Base-by-base conservation (phyloP, 2,329 filamentous ascomycete genomes). In the Epichloe uncinata region DNA sequence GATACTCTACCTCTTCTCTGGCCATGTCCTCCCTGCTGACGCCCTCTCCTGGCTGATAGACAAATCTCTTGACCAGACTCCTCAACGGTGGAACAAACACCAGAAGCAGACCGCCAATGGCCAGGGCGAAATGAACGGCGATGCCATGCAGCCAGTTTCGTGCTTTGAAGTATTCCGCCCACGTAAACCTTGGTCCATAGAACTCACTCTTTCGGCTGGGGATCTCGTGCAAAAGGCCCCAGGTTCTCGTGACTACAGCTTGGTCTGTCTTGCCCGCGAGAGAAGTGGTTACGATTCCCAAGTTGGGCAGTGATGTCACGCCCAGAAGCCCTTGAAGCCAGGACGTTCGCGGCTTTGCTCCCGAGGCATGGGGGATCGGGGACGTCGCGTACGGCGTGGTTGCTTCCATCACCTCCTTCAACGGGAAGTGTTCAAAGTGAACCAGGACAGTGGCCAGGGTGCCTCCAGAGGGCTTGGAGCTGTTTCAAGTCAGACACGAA, bases 361-460 rank as follows among this genome's bases (percentile, higher is more conserved):
- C 60, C 22, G 64, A 63, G 5, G 66, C 57, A 47, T 74, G 73
- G 2, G 68, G 68, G 12, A 80, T 60, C 0, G 81, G 81, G 1
- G 79, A 84, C 9, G 78, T 63, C 1, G 74, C 73, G 58, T 74
- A 83, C 13, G 80, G 79, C 22, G 63, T 61, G 49, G 67, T 61
- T 2, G 74, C 66, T 3, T 64, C 66, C 13, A 58, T 60, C 5
- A 83, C 55, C 48, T 81, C 68, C 45, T 69, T 65, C 16, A 77
- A 47, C 20, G 67, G 66, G 58, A 74, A 81, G 43, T 65, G 63
- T 26, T 83, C 79, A 50, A 80, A 70, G 20, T 81, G 55, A 44
- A 62, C 74, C 13, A 96, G 64, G 4, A 81, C 69, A 0, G 87
- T 89, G 35, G 78, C 73, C 4, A 90, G 66, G 2, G 85, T 83